Evolutionary conservation across 139 green algal genomes (phyloP).

Genomic region (Astrephomene gubernaculifera): DNA sequence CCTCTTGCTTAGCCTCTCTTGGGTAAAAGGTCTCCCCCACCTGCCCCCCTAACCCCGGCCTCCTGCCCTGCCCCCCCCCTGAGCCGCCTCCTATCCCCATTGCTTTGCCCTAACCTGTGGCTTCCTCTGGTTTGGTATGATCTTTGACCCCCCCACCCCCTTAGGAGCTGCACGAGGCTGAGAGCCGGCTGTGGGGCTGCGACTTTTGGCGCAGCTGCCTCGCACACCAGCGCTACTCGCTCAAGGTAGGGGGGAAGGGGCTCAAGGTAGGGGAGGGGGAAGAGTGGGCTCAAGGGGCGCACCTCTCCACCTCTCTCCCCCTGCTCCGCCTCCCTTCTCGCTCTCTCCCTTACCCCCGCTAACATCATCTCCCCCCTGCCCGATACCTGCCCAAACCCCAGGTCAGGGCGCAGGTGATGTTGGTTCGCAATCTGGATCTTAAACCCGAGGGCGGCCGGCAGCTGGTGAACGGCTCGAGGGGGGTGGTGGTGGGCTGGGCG

Average conservation of each 20-base stretch:
- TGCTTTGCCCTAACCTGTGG: too few relatives aligned
- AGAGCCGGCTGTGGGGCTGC: constrained; percentile 49
- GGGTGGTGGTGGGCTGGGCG: constrained; percentile 56
- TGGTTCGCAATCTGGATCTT: constrained; percentile 72
- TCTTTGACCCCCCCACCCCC: too few relatives aligned
- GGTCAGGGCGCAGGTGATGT: constrained; percentile 76
- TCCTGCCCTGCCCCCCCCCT: too few relatives aligned
- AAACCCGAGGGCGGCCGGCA: constrained; percentile 37
- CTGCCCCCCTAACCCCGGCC: too few relatives aligned
- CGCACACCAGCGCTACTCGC: constrained; percentile 40
- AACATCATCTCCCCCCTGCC: neutral
- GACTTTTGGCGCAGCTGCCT: constrained; percentile 77
- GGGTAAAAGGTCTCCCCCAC: too few relatives aligned
- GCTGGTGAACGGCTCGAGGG: constrained; percentile 83
- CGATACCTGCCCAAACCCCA: too few relatives aligned
- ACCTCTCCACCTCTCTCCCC: neutral
- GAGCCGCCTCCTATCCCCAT: too few relatives aligned
- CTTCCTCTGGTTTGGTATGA: too few relatives aligned
- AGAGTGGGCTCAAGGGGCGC: neutral
- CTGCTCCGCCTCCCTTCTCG: neutral
- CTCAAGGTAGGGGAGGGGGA: neutral
- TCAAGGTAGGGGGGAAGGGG: constrained; percentile 60
- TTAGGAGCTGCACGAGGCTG: constrained; percentile 12
- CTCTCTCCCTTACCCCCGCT: neutral
- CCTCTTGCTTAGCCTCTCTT: too few relatives aligned